Base-by-base conservation (phyloP, 2,329 filamentous ascomycete species). In the Rutstroemia sp. region DNA sequence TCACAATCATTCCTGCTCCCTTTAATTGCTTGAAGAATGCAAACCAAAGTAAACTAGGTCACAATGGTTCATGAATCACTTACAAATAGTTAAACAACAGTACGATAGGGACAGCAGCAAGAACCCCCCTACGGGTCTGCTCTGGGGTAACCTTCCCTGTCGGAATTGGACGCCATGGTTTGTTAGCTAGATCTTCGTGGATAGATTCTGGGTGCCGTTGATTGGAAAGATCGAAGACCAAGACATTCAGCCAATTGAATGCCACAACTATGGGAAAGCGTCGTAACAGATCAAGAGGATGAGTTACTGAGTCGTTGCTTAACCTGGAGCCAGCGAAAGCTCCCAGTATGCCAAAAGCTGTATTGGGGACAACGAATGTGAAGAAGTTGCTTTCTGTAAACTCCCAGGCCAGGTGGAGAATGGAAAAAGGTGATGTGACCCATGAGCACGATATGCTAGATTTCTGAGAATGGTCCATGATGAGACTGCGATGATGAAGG, bases 131-230 rank as follows among this genome's bases (percentile, higher is more conserved):
- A 5, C 39, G 23, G 19, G 57, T 48, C 44, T 56, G 19, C 2
- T 34, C 42, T 5, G 52, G 34, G 5, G 52, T 67, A 14, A 73
- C 60, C 1, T 62, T 61, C 4, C 64, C 63, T 4, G 64, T 57
- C 1, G 67, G 65, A 14, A 69, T 61, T 1, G 68, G 67, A 0
- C 69, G 61, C 68, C 68, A 71, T 2, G 67, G 64, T 51, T 70
- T 70, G 56, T 70, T 70, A 23, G 68, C 23, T 3, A 27, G 12
- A 48, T 70, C 68, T 53, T 70, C 68, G 8, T 58, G 16, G 3
- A 70, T 53, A 10, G 67, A 68, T 14, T 61, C 57, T 14, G 61
- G 55, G 3, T 51, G 59, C 14, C 63, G 58, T 50, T 70, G 68
- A 56, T 70, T 70, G 17, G 61, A 56, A 17, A 69, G 51, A 45